phyloP scores from a whole-genome alignment of 306 rosid genomes.

The Myrica gale region DNA sequence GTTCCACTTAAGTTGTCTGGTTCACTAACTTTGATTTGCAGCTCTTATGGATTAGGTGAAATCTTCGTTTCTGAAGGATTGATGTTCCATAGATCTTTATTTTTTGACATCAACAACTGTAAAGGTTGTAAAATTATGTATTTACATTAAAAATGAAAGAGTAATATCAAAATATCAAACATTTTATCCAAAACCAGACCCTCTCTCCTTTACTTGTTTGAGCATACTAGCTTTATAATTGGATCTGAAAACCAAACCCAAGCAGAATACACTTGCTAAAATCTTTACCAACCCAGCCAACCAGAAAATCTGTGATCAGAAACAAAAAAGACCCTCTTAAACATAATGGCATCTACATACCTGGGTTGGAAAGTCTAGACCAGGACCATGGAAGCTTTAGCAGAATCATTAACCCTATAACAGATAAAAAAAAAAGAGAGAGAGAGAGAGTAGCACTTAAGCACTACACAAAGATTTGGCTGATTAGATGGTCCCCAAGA shows the following conservation, averaged over 20 bases:
- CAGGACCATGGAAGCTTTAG: background rate
- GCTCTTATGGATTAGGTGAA: background rate
- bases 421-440: too few species aligned
- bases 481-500: background rate
- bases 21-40: conserved; percentile 6
- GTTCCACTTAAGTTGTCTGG: conserved; percentile 27
- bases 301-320: background rate
- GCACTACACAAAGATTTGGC: background rate
- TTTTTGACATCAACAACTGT: too few species aligned
- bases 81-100: too few species aligned
- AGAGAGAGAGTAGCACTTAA: too few species aligned
- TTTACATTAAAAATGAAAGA: too few species aligned
- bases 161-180: too few species aligned
- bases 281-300: background rate
- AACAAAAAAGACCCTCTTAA: background rate
- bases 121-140: too few species aligned
- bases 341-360: background rate
- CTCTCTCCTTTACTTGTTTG: too few species aligned
- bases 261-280: background rate
- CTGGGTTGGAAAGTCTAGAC: background rate
- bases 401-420: background rate
- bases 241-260: background rate
- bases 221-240: too few species aligned
- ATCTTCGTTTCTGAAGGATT: background rate
- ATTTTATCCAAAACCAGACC: too few species aligned